Percentiles rank a stretch among this genome's conserved stretches.
Conservation (phyloP, 2,329 filamentous ascomycete genomes). For the Alternaria ventricosa region DNA sequence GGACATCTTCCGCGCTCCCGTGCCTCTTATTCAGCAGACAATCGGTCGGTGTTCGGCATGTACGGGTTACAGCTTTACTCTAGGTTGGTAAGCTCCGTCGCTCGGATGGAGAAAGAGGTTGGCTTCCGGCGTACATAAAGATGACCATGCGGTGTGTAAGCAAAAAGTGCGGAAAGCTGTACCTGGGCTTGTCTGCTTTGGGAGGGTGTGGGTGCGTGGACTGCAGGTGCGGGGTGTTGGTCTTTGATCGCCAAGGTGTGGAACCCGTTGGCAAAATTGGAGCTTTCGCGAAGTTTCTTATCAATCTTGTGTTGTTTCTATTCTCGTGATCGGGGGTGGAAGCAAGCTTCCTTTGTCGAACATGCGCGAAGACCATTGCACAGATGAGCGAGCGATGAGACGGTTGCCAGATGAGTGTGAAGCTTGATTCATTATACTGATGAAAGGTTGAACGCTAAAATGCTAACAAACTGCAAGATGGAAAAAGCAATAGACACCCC, state of each 20-base stretch:
- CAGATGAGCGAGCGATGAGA: neutral
- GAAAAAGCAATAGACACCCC: conserved; percentile 6
- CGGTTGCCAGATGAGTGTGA: neutral
- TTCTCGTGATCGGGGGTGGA: neutral
- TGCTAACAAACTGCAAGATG: conserved; percentile 16
- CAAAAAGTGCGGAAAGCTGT: conserved; percentile 6
- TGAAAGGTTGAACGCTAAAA: conserved; percentile 22
- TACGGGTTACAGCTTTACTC: neutral
- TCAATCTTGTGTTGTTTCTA: neutral
- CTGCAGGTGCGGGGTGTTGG: conserved; percentile 20
- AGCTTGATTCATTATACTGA: conserved; percentile 12
- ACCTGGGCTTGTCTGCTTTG: conserved; percentile 19
- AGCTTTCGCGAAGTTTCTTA: conserved; percentile 4
- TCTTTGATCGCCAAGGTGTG: conserved; percentile 6
- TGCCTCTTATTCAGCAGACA: neutral
- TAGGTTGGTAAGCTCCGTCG: conserved; percentile 2
- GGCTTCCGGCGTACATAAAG: conserved; percentile 2
- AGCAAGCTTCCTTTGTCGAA: neutral
- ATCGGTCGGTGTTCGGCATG: neutral
- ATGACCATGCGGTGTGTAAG: conserved; percentile 25
- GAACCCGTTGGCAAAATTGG: neutral
- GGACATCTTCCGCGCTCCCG: neutral
- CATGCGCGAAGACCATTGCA: neutral
- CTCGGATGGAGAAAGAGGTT: conserved; percentile 6
- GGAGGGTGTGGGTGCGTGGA: neutral